A percentile compares a stretch with the other conserved stretches of the same genome.
Evolutionary conservation across 352 stramenopile species (phyloP).

Genomic region (Albugo candida): DNA sequence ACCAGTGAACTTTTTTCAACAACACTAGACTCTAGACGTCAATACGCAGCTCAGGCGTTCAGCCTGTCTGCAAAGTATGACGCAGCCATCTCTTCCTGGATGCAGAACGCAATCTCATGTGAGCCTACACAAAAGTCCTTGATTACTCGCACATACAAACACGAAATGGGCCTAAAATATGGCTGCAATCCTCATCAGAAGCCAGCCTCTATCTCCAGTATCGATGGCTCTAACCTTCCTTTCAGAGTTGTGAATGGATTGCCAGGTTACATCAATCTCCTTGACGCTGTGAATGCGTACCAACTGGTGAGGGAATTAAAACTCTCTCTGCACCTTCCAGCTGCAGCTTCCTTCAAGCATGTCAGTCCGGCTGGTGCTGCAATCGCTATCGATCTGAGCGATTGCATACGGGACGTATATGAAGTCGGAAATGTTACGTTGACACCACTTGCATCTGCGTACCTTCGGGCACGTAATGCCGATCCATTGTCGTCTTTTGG

Average conservation of each 20-base stretch:
- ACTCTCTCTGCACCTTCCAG: slow-evolving; percentile 83
- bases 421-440: slow-evolving; percentile 84
- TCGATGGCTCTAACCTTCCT: slow-evolving; percentile 45
- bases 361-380: slow-evolving; percentile 91
- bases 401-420: slow-evolving; percentile 86
- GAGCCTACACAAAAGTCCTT: slow-evolving; percentile 27
- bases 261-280: slow-evolving; percentile 99
- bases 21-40: slow-evolving; percentile 73
- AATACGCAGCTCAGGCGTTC: slow-evolving; percentile 65
- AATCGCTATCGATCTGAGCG: slow-evolving; percentile 92
- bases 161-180: slow-evolving; percentile 86
- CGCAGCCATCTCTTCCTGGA: slow-evolving; percentile 92
- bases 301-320: slow-evolving; percentile 95
- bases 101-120: slow-evolving; percentile 75
- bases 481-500: slow-evolving; percentile 99
- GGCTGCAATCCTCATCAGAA: slow-evolving; percentile 99
- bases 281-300: slow-evolving; percentile 98
- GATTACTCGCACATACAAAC: slow-evolving; percentile 90
- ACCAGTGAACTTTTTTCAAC: slow-evolving; percentile 82
- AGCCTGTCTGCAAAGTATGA: slow-evolving; percentile 87
- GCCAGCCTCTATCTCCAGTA: slow-evolving; percentile 71
- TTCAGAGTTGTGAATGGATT: slow-evolving; percentile 83
- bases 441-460: slow-evolving; percentile 91
- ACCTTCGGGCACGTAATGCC: slow-evolving; percentile 95
- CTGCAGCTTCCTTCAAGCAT: slow-evolving; percentile 98